Evolutionary conservation across 441 rosid genomes (phyloP).

Genomic region (Erysimum pusillum): DNA sequence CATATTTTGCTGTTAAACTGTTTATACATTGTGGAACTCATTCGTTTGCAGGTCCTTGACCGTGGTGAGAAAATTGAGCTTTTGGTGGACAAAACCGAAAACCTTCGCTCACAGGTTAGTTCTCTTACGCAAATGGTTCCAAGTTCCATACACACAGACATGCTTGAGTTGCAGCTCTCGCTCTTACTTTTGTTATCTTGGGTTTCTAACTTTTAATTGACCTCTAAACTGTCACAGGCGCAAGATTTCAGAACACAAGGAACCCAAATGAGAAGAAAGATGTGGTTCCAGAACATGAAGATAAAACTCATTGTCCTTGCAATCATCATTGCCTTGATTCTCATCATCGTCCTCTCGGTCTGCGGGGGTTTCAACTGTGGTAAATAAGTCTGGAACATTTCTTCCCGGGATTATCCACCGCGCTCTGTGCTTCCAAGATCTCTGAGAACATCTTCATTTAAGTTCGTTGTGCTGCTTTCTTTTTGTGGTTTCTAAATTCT

Average conservation of each 20-base stretch:
- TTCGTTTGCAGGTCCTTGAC: constrained; percentile 78
- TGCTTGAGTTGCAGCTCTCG: constrained; percentile 2
- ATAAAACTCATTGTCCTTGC: constrained; percentile 72
- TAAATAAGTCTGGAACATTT: constrained; percentile 37
- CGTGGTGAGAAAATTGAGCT: constrained; percentile 95
- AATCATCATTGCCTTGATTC: constrained; percentile 71
- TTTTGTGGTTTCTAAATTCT: constrained; percentile 35
- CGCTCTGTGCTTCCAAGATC: constrained; percentile 21
- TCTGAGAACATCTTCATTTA: constrained; percentile 34
- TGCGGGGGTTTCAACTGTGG: constrained; percentile 72
- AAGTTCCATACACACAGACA: background rate
- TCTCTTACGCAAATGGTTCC: constrained; percentile 10
- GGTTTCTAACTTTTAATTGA: background rate
- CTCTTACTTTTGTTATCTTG: background rate
- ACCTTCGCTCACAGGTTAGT: constrained; percentile 86
- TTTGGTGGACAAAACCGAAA: constrained; percentile 96
- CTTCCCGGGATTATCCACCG: constrained; percentile 10
- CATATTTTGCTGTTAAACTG: background rate
- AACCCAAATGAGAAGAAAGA: constrained; percentile 69
- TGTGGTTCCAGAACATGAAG: constrained; percentile 91
- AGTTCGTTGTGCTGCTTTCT: constrained; percentile 38
- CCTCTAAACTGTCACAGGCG: constrained; percentile 54
- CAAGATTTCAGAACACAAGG: constrained; percentile 70
- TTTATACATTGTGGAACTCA: constrained; percentile 2
- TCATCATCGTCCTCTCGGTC: constrained; percentile 72